Conservation (phyloP, 495 filamentous ascomycete species). For the Penicillium lividum region DNA sequence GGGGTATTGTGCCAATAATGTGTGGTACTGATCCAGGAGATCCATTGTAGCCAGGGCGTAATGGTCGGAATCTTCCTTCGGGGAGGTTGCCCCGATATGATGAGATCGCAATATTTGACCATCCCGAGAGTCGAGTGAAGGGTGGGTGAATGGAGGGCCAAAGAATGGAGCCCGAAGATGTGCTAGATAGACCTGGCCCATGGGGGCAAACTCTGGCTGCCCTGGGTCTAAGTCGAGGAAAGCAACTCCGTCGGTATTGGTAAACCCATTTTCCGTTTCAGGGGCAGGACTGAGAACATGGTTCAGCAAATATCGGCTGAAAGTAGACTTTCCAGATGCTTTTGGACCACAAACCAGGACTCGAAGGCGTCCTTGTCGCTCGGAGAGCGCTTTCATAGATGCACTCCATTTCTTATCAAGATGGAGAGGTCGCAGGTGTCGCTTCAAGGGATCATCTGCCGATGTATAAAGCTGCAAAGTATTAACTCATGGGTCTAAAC, state of each 20-base stretch:
- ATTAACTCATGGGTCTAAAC: constrained; percentile 11
- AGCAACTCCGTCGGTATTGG: constrained; percentile 50
- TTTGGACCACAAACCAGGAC: constrained; percentile 77
- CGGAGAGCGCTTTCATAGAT: constrained; percentile 43
- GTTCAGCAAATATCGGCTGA: constrained; percentile 74
- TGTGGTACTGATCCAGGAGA: constrained; percentile 64
- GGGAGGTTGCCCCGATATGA: constrained; percentile 68
- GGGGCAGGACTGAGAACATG: constrained; percentile 60
- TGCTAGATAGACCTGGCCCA: constrained; percentile 74
- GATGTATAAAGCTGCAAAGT: constrained; percentile 44
- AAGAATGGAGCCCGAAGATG: constrained; percentile 64
- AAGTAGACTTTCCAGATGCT: constrained; percentile 84
- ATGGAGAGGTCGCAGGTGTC: constrained; percentile 60
- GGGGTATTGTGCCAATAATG: constrained; percentile 39
- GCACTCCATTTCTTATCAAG: constrained; percentile 64
- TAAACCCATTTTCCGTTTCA: constrained; percentile 34
- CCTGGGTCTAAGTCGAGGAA: constrained; percentile 83
- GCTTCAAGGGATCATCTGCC: constrained; percentile 48
- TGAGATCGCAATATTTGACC: constrained; percentile 62
- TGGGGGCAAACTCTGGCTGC: constrained; percentile 78
- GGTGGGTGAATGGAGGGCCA: constrained; percentile 74
- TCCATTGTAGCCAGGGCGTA: constrained; percentile 69
- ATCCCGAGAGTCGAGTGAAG: constrained; percentile 40
- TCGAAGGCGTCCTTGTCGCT: constrained; percentile 36
- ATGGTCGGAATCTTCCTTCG: constrained; percentile 68